Conservation (phyloP, 768 basidiomycete genomes). For the Mycena amicta region DNA sequence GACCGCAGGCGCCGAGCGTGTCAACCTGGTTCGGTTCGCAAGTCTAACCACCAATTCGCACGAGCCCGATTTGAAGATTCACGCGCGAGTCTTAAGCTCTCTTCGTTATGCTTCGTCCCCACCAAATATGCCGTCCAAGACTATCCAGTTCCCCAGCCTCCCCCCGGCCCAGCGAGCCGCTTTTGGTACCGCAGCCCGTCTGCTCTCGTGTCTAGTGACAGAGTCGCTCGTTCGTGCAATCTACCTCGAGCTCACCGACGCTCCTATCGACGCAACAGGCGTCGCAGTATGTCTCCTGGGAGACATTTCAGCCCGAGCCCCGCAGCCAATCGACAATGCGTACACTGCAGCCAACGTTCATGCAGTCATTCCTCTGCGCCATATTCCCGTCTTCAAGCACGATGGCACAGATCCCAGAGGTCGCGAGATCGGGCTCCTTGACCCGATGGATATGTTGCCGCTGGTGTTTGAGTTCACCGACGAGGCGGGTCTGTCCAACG, state of each 20-base stretch:
- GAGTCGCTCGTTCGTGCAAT: slow-evolving; percentile 54
- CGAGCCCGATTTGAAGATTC: slow-evolving; percentile 9
- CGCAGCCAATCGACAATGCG: slow-evolving; percentile 16
- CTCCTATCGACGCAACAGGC: slow-evolving; percentile 35
- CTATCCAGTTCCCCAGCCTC: slow-evolving; percentile 31
- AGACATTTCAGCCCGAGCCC: slow-evolving; percentile 28
- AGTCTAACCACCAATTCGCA: slow-evolving; percentile 6
- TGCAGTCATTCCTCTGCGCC: slow-evolving; percentile 48
- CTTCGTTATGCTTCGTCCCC: not conserved
- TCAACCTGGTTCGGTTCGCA: not conserved
- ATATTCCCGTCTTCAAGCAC: slow-evolving; percentile 50
- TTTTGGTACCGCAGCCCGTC: slow-evolving; percentile 50
- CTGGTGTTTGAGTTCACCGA: slow-evolving; percentile 36
- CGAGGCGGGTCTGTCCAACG: slow-evolving; percentile 4
- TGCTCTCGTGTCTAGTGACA: slow-evolving; percentile 61
- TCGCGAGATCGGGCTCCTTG: slow-evolving; percentile 50
- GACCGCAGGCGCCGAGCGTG: not conserved
- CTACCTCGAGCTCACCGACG: slow-evolving; percentile 41
- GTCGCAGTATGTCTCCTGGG: slow-evolving; percentile 43
- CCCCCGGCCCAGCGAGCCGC: slow-evolving; percentile 44
- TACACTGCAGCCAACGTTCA: slow-evolving; percentile 42
- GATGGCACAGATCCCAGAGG: slow-evolving; percentile 31
- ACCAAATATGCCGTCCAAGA: slow-evolving; percentile 29
- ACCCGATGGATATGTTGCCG: slow-evolving; percentile 58
- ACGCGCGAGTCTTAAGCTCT: not conserved